Evolutionary conservation across 257 asterid species (phyloP), one percentile per base, ranked within the genome.

Genomic region (Solanum pinnatisectum): DNA sequence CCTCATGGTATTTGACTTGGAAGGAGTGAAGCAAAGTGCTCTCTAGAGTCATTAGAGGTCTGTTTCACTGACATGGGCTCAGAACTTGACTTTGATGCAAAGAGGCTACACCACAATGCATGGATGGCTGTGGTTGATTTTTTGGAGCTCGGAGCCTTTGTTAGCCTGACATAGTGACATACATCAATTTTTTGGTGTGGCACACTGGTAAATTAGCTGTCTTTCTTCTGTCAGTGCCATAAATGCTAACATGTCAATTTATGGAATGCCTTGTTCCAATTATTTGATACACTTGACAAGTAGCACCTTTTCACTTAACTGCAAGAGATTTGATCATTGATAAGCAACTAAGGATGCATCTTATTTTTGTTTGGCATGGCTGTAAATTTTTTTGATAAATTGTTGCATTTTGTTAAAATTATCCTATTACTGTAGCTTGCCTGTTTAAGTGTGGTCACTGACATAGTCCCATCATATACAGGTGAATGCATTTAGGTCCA

Each of bases 401-500:
- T 30, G 42, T 46, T 30, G 18, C 68, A 46, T 81, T 81, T 46
- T 81, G 67, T 10, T 27, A 81, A 30, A 30, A 81, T 9, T 8
- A 10, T 79, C 68, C 46, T 30, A 63, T 9, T 46, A 27, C 27
- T 27, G 85, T 78, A 44, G 65, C 67, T 46, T 44, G 23, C 67
- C 4, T 44, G 67, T 44, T 79, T 9, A 27, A 30, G 30, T 30
- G 65, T 78, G 65, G 63, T 44, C n/a, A 14, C 40, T 79, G 42
- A 65, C 71, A n/a, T 88, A 46, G 78, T 33, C 18, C 70, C 30
- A 49, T 81, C 70, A 30, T 46, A 49, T 93, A 91, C 89, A 97
- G 99, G 99, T 97, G 76, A 94, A 95, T 67, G 97, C 97, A 78
- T 97, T 94, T 92, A 95, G 99, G 93, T 93, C 98, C 71, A 96